Base-by-base conservation (phyloP, 768 basidiomycete species). In the Leccinum barrowsii region DNA sequence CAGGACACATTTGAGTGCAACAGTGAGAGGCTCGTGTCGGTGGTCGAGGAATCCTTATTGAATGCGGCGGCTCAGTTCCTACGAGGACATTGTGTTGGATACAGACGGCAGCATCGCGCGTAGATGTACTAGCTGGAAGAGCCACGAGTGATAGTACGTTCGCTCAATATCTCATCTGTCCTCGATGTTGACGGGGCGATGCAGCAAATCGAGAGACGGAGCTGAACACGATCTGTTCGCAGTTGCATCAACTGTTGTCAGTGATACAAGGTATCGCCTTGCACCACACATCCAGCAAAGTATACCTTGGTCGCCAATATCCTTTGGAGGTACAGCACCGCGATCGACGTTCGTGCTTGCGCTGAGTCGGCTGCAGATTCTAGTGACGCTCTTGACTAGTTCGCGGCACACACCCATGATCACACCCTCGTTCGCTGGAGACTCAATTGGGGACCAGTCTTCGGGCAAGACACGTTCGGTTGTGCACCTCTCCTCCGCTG, bases 1-100 rank as follows among this genome's bases (percentile, higher is more conserved):
- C 92, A 94, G 68, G 83, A 89, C 63, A 84, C 84, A 1, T 92
- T 94, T 63, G 88, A 93, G 70, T 90, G 87, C 71, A 94, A 94
- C 67, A 77, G 92, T 92, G 64, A 59, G 88, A 66, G 37, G 13
- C 56, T 48, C 56, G 44, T 13, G 11, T 34, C 58, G 15, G 37
- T 3, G 54, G 19, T 40, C 42, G 17, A 50, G 28, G 10, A 42
- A 52, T 35, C 26, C 26, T 51, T 55, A 32, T 59, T 65, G 40
- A 63, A 63, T 32, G 50, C 51, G 22, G 24, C 30, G 6, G 28
- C 37, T n/a, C 56, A 93, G 91, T 93, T 35, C 83, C 90, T 3
- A 82, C 83, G 1, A 80, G 87, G 54, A 66, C 90, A 5, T 71
- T 92, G 24, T 59, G 79, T 2, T 92, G 85, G 87, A 79, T 92